A percentile compares a stretch with the other conserved stretches of the same genome.
Evolutionary conservation across 306 rosid genomes (phyloP).

Genomic region (Cotoneaster glaucophyllus): DNA sequence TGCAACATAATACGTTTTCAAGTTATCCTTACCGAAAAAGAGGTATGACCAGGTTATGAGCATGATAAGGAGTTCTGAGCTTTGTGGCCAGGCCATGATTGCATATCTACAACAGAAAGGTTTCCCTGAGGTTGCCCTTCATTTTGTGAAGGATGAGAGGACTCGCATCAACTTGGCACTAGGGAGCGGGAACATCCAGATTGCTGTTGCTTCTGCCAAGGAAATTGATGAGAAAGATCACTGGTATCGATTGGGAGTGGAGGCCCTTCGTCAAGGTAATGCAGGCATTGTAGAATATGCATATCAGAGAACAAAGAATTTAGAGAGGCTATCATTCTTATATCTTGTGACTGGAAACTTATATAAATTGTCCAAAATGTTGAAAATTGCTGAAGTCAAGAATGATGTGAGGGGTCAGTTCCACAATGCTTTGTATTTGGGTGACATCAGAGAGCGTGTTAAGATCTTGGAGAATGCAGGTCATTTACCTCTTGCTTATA

Average conservation of each 20-base stretch:
- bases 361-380: conserved; percentile 79
- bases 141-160: conserved; percentile 84
- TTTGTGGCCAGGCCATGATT: conserved; percentile 87
- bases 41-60: conserved; percentile 71
- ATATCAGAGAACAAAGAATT: conserved; percentile 81
- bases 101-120: conserved; percentile 90
- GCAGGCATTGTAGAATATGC: conserved; percentile 84
- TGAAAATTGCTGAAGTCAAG: conserved; percentile 84
- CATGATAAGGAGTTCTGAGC: conserved; percentile 78
- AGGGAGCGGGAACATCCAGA: conserved; percentile 82
- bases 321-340: conserved; percentile 74
- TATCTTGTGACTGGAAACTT: conserved; percentile 73
- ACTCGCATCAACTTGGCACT: conserved; percentile 76
- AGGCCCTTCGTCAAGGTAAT: conserved; percentile 87
- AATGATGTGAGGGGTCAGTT: conserved; percentile 92
- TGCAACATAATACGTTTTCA: conserved; percentile 66
- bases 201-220: conserved; percentile 87
- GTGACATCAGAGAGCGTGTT: conserved; percentile 62
- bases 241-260: conserved; percentile 77
- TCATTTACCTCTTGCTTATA: conserved; percentile 73
- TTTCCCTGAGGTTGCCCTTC: conserved; percentile 88
- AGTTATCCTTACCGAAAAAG: conserved; percentile 62
- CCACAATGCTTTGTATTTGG: conserved; percentile 84
- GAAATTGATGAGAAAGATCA: conserved; percentile 86
- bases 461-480: conserved; percentile 78